A percentile compares a stretch with the other conserved stretches of the same genome.
Conservation (phyloP, 208 protist species). For the Porcisia hertigi region DNA sequence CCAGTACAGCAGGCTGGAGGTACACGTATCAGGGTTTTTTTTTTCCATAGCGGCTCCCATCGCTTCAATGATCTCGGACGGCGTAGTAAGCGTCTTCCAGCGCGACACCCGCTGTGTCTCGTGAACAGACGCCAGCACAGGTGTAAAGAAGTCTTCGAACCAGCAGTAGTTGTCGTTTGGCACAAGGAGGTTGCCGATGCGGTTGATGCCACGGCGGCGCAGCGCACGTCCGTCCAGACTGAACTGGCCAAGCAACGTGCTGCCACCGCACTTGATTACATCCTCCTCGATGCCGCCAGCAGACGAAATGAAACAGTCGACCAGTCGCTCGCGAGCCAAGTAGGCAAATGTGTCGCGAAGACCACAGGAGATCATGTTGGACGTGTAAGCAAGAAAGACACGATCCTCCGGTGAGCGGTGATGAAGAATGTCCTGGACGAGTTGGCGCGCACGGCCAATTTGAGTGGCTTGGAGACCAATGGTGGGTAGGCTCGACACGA, state of each 20-base stretch:
- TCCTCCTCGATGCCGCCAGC: slow-evolving; percentile 99
- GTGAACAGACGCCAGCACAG: slow-evolving; percentile 94
- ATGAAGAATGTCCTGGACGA: slow-evolving; percentile 71
- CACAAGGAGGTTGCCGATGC: slow-evolving; percentile 99
- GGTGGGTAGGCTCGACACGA: slow-evolving; percentile 42
- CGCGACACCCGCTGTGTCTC: slow-evolving; percentile 84
- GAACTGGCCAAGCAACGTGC: slow-evolving; percentile 96
- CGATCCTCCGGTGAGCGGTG: slow-evolving; percentile 41
- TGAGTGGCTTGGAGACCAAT: slow-evolving; percentile 82
- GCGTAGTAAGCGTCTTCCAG: slow-evolving; percentile 84
- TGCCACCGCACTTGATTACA: slow-evolving; percentile 99
- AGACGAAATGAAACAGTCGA: slow-evolving; percentile 98
- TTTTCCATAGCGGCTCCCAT: slow-evolving; percentile 93
- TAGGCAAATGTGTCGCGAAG: slow-evolving; percentile 98
- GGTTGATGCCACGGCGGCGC: slow-evolving; percentile 94
- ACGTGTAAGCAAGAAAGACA: slow-evolving; percentile 99
- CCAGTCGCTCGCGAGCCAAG: slow-evolving; percentile 94
- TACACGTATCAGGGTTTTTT: slow-evolving; percentile 88
- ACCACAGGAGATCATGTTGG: slow-evolving; percentile 99
- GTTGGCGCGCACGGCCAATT: slow-evolving; percentile 60
- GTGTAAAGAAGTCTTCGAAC: slow-evolving; percentile 99
- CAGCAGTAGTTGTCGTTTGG: slow-evolving; percentile 99
- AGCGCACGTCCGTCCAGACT: slow-evolving; percentile 90
- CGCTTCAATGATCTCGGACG: slow-evolving; percentile 96
- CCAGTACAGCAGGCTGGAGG: slow-evolving; percentile 98